Evolutionary conservation across 768 basidiomycete genomes (phyloP).

Genomic region (Amanita rimosa): DNA sequence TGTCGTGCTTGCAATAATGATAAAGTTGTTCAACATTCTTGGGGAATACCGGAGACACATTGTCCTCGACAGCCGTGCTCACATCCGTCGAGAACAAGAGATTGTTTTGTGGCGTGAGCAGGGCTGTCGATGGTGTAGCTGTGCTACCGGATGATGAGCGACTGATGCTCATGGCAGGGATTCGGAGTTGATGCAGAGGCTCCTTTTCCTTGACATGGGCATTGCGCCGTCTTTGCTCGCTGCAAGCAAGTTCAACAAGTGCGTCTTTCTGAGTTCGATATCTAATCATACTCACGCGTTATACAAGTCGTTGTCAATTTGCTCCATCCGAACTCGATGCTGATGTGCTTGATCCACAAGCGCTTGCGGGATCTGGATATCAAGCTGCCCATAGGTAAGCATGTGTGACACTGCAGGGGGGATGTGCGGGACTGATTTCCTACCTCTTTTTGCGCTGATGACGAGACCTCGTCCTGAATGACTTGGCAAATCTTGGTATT

Average conservation of each 20-base stretch:
- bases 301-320: background rate
- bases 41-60: background rate
- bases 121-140: background rate
- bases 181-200: background rate
- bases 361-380: background rate
- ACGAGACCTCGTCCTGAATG: slow-evolving; percentile 25
- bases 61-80: background rate
- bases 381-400: background rate
- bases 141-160: background rate
- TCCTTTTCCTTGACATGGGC: background rate
- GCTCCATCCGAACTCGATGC: background rate
- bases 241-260: background rate
- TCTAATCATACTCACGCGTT: background rate
- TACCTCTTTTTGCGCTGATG: slow-evolving; percentile 19
- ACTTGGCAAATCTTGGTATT: slow-evolving; percentile 21
- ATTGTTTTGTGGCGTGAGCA: background rate
- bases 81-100: background rate
- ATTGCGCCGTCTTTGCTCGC: background rate
- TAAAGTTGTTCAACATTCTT: background rate
- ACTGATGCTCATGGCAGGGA: background rate
- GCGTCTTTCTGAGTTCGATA: too few relatives aligned
- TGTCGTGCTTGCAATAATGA: background rate
- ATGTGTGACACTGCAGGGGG: background rate
- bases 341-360: background rate
- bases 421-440: background rate